These are phyloP conservation scores for Kregervanrija delftensis DNA, from an alignment of 805 yeast species.

Conservation along the genomic window DNA sequence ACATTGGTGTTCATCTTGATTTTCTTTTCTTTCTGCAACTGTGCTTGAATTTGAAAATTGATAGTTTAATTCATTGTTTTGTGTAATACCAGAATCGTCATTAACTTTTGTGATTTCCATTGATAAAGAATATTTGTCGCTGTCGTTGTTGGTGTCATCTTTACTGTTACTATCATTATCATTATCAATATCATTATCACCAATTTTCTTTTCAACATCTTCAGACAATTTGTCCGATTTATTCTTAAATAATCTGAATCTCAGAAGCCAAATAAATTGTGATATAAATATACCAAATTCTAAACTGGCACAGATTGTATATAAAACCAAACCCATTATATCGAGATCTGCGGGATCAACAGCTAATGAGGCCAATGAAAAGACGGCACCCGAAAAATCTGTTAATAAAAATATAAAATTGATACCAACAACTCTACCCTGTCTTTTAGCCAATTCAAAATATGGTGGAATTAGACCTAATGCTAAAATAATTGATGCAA, in stretches of 20 bases:
- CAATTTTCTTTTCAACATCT: neutral
- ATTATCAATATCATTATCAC: slow-evolving; percentile 1
- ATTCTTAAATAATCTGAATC: slow-evolving; percentile 27
- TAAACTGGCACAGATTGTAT: slow-evolving; percentile 62
- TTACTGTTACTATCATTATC: slow-evolving; percentile 1
- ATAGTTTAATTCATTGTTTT: too few species aligned
- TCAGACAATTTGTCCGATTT: neutral
- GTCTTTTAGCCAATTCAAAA: slow-evolving; percentile 43
- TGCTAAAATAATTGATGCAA: slow-evolving; percentile 44
- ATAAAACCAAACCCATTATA: slow-evolving; percentile 71
- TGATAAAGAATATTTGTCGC: slow-evolving; percentile 2
- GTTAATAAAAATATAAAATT: slow-evolving; percentile 43
- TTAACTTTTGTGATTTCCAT: slow-evolving; percentile 4
- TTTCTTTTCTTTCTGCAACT: too few species aligned
- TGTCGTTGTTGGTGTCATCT: slow-evolving; percentile 1
- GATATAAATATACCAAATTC: slow-evolving; percentile 73
- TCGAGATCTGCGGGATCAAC: slow-evolving; percentile 48
- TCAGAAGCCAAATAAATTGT: slow-evolving; percentile 62
- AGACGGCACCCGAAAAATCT: slow-evolving; percentile 48
- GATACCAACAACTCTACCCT: slow-evolving; percentile 49
- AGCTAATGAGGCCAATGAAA: slow-evolving; percentile 60
- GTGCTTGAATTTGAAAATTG: too few species aligned
- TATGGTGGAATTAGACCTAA: slow-evolving; percentile 50
- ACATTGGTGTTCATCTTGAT: too few species aligned
- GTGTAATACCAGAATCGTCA: neutral